These are phyloP conservation scores for Clitocybe nebularis DNA, from an alignment of 1,284 basidiomycete genomes.

Conservation along the genomic window DNA sequence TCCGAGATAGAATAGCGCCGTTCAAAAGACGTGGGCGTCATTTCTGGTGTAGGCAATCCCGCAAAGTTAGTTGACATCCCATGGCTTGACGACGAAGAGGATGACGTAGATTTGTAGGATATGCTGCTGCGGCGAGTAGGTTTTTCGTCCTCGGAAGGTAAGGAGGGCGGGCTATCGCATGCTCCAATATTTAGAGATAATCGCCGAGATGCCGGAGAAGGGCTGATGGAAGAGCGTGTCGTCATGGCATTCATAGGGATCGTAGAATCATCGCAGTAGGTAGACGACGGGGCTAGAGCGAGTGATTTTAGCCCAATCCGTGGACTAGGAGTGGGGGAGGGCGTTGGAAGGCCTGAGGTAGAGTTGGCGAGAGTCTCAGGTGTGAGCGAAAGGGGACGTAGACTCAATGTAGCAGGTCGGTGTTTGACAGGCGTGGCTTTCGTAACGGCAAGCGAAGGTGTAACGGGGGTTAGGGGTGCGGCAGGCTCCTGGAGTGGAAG, in stretches of 20 bases:
- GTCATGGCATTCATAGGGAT: constrained; percentile 15
- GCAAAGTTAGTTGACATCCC: constrained; percentile 34
- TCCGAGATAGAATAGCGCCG: constrained; percentile 38
- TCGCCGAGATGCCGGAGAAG: constrained; percentile 22
- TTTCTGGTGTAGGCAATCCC: constrained; percentile 66
- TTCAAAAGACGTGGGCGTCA: constrained; percentile 58
- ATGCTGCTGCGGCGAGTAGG: constrained; percentile 58
- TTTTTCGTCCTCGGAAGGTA: constrained; percentile 21
- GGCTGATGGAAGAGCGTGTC: constrained; percentile 13
- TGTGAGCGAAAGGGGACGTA: constrained; percentile 69
- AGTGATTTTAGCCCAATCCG: constrained; percentile 46
- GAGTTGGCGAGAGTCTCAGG: constrained; percentile 40
- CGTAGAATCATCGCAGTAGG: constrained; percentile 22
- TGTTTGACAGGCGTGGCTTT: constrained; percentile 41
- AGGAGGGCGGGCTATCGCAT: constrained; percentile 24
- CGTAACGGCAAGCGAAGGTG: constrained; percentile 22
- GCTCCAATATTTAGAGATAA: constrained; percentile 26
- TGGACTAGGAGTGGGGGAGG: constrained; percentile 44
- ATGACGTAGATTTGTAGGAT: constrained; percentile 57
- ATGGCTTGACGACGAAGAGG: constrained; percentile 22
- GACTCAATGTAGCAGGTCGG: constrained; percentile 59
- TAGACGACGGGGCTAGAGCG: constrained; percentile 37
- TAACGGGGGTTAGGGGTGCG: constrained; percentile 17
- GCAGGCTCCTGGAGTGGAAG: constrained; percentile 17
- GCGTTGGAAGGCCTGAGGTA: constrained; percentile 48